Evolutionary conservation across 2,329 filamentous ascomycete species (phyloP).

Genomic region (Penicillium sp.): DNA sequence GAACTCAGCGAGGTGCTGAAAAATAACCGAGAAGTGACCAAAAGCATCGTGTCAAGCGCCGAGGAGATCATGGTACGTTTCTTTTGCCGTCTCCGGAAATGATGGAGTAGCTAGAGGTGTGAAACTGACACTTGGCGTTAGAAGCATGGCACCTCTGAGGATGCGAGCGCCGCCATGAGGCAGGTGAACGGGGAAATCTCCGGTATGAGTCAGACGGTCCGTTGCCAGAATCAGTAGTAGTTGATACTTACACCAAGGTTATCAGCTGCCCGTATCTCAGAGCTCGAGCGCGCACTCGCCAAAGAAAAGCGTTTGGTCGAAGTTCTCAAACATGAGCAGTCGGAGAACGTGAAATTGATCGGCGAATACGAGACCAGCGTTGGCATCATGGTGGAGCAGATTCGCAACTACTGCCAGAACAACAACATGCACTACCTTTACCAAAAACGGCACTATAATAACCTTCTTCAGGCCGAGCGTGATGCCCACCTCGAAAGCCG

Average conservation of each 20-base stretch:
- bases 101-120: no score
- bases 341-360: conserved; percentile 44
- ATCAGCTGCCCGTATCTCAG: conserved; percentile 43
- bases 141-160: conserved; percentile 41
- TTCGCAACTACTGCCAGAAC: conserved; percentile 46
- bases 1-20: conserved; percentile 46
- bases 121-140: conserved; percentile 18
- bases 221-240: no score
- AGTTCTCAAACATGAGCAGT: conserved; percentile 41
- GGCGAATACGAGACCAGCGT: conserved; percentile 44
- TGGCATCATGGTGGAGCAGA: conserved; percentile 45
- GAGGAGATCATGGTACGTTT: conserved; percentile 44
- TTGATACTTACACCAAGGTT: neutral
- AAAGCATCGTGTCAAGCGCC: conserved; percentile 44
- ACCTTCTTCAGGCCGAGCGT: conserved; percentile 46
- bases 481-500: conserved; percentile 45
- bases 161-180: conserved; percentile 35
- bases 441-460: conserved; percentile 46
- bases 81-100: no score
- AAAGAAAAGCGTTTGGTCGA: conserved; percentile 41
- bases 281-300: conserved; percentile 44
- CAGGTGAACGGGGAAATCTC: conserved; percentile 41
- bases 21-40: conserved; percentile 46
- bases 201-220: conserved; percentile 22
- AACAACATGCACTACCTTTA: conserved; percentile 44